Percentiles rank a stretch among this genome's conserved stretches.
These are phyloP conservation scores for Furcasterigmium sp. DNA, from an alignment of 2,329 filamentous ascomycete species.

Conservation along the genomic window DNA sequence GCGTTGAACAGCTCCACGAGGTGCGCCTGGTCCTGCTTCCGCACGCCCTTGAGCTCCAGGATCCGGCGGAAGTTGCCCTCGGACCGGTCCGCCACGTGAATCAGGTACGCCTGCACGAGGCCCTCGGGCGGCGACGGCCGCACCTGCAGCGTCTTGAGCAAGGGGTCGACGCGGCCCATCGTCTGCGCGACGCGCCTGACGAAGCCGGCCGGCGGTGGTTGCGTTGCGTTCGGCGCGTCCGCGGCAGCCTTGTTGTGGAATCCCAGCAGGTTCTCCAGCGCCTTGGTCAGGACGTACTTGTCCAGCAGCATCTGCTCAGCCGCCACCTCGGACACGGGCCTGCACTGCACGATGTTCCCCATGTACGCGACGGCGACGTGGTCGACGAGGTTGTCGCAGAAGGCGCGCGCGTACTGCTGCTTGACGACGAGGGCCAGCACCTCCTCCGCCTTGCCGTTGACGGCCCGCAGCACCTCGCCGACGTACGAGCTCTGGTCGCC, in stretches of 20 bases:
- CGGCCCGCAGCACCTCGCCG: slow-evolving; percentile 67
- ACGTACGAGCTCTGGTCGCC: slow-evolving; percentile 94
- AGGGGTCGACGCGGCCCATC: slow-evolving; percentile 82
- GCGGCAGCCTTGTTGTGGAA: slow-evolving; percentile 45
- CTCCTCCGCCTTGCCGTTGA: slow-evolving; percentile 68
- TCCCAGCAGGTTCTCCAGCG: slow-evolving; percentile 66
- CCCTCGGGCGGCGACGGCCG: slow-evolving; percentile 86
- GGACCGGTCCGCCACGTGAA: slow-evolving; percentile 90
- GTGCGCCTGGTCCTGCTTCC: slow-evolving; percentile 74
- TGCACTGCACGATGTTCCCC: slow-evolving; percentile 78
- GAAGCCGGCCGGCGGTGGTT: slow-evolving; percentile 54
- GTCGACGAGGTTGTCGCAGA: slow-evolving; percentile 95
- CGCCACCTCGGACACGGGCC: slow-evolving; percentile 86
- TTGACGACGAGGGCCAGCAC: slow-evolving; percentile 77
- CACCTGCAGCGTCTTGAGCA: slow-evolving; percentile 95
- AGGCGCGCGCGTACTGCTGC: slow-evolving; percentile 88
- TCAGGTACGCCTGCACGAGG: slow-evolving; percentile 93
- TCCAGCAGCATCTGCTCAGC: slow-evolving; percentile 98
- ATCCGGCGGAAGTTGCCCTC: slow-evolving; percentile 96
- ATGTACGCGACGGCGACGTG: slow-evolving; percentile 75
- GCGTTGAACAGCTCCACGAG: slow-evolving; percentile 79
- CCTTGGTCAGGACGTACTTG: slow-evolving; percentile 83
- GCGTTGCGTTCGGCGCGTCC: slow-evolving; percentile 16
- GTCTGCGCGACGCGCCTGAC: slow-evolving; percentile 79
- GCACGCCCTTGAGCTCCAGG: slow-evolving; percentile 89